Evolutionary conservation across 495 filamentous ascomycete species (phyloP), one percentile per base, ranked within the genome.

Genomic region (Poronia punctata): DNA sequence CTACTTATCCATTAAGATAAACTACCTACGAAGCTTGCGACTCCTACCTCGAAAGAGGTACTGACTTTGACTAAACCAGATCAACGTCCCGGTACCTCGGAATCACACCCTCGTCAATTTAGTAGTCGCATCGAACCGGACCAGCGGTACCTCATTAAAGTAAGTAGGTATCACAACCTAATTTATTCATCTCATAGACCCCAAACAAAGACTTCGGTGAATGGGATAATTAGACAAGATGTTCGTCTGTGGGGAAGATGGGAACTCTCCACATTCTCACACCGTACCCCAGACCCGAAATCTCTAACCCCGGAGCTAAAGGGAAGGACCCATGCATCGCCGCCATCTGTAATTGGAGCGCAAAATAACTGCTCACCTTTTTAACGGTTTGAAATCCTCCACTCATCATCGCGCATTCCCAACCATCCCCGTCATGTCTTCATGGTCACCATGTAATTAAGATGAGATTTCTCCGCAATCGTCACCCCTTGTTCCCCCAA

Each of bases 181-280:
- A n/a, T n/a, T n/a, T n/a, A n/a, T n/a, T n/a, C n/a, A n/a, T n/a
- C n/a, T n/a, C n/a, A n/a, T n/a, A n/a, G n/a, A n/a, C n/a, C n/a
- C n/a, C n/a, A n/a, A n/a, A n/a, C n/a, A n/a, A n/a, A 23, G 18
- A 24, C 38, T 19, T 39, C 38, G 38, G 38, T 40, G 27, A 20
- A 31, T 20, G 27, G 38, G 19, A 28, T 10, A 42, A 15, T 24
- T 25, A n/a, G 12, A 21, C n/a, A 16, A 15, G 32, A 16, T 15
- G 15, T 17, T 23, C 20, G 8, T 3, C n/a, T n/a, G 39, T 26
- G 10, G 30, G 29, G 14, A 8, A 7, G 10, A 31, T 19, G n/a
- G n/a, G n/a, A 21, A 11, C 29, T 27, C 39, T 42, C 30, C 37
- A 31, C 37, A 36, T 12, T 11, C 27, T 31, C 21, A 6, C 39